Conservation (phyloP, 2,329 filamentous ascomycete species). For the Chrysoporthe austroafricana region DNA sequence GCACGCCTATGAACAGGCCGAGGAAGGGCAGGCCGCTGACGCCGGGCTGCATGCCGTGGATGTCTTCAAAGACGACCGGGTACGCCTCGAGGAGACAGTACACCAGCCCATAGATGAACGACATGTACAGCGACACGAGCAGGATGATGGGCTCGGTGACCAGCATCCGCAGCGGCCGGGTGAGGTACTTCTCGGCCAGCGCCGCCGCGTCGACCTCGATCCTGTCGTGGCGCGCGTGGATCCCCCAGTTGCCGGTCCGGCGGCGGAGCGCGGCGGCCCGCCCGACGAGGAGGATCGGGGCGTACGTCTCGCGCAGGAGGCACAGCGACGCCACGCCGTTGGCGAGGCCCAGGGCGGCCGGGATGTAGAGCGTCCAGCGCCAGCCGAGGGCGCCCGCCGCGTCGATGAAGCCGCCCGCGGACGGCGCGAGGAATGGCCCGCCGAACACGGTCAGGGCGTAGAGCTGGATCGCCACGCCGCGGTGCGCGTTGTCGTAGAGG, state of each 20-base stretch:
- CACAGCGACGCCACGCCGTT: conserved; percentile 16
- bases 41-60: conserved; percentile 36
- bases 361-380: conserved; percentile 25
- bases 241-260: conserved; percentile 33
- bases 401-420: conserved; percentile 18
- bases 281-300: conserved; percentile 16
- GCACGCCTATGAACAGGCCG: conserved; percentile 33
- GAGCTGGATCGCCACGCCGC: conserved; percentile 23
- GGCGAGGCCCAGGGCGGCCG: conserved; percentile 18
- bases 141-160: conserved; percentile 60
- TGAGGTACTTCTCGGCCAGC: conserved; percentile 31
- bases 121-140: conserved; percentile 41
- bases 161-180: conserved; percentile 39
- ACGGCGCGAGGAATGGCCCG: conserved; percentile 24
- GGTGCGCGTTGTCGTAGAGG: conserved; percentile 21
- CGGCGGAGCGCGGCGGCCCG: conserved; percentile 18
- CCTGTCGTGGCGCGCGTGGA: conserved; percentile 21
- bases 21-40: conserved; percentile 38
- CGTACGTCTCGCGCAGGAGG: conserved; percentile 21
- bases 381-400: conserved; percentile 13
- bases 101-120: conserved; percentile 27
- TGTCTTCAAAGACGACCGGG: conserved; percentile 34
- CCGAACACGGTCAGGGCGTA: conserved; percentile 25
- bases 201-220: conserved; percentile 21
- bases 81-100: conserved; percentile 26